These are phyloP conservation scores for Calocera viscosa DNA, from an alignment of 768 basidiomycete genomes.

Conservation along the genomic window DNA sequence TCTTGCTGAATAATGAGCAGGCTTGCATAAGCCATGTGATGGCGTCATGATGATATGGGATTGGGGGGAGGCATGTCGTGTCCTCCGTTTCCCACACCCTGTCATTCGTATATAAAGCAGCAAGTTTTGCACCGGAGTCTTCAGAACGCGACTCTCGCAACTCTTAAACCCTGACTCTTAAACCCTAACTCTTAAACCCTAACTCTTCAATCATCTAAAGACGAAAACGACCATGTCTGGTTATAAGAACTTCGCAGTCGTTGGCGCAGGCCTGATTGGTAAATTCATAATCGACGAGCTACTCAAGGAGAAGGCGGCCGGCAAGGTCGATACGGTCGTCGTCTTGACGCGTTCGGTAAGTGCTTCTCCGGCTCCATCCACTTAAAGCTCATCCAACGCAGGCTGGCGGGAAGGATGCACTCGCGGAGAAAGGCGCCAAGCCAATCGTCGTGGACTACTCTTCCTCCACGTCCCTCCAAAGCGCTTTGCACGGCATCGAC, in stretches of 20 bases:
- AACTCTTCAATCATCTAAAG: not conserved
- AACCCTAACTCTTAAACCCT: too few relatives aligned
- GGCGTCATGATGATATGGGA: too few relatives aligned
- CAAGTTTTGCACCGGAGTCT: too few relatives aligned
- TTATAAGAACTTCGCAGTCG: slow-evolving; percentile 13
- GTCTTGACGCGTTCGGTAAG: not conserved
- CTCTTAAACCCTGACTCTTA: not conserved
- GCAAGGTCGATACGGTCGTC: not conserved
- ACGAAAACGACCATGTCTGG: not conserved
- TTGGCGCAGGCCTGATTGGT: slow-evolving; percentile 13
- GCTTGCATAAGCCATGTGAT: too few relatives aligned
- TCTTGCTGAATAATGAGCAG: too few relatives aligned
- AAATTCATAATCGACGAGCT: slow-evolving; percentile 10
- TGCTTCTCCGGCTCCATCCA: not conserved
- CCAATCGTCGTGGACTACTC: not conserved
- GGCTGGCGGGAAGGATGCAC: too few relatives aligned
- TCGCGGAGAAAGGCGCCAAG: not conserved
- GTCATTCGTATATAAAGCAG: too few relatives aligned
- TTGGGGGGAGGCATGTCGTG: too few relatives aligned
- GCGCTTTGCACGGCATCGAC: slow-evolving; percentile 13
- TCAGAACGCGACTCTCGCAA: not conserved
- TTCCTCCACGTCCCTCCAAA: not conserved
- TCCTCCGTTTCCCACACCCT: too few relatives aligned
- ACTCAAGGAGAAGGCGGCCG: not conserved
- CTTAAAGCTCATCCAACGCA: not conserved